A percentile compares a stretch with the other conserved stretches of the same genome.
Conservation (phyloP, 2,329 filamentous ascomycete species). For the Stemphylium vesicarium region DNA sequence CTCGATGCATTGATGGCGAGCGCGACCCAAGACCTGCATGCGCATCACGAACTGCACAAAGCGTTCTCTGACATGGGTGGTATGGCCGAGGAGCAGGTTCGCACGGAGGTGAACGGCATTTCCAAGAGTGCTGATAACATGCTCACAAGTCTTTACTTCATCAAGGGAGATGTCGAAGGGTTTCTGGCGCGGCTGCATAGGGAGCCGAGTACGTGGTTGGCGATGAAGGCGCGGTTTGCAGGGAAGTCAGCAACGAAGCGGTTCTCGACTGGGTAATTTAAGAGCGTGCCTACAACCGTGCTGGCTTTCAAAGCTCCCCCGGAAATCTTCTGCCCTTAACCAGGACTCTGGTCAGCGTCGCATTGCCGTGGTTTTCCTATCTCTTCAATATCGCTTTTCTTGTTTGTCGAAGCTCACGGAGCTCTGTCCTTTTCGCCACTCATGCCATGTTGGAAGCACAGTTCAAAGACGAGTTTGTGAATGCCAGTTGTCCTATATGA, state of each 20-base stretch:
- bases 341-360: too few relatives aligned
- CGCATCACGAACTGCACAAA: slow-evolving; percentile 9
- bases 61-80: slow-evolving; percentile 5
- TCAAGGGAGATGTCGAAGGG: slow-evolving; percentile 10
- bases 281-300: neutral
- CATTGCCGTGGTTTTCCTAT: too few relatives aligned
- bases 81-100: slow-evolving; percentile 12
- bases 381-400: too few relatives aligned
- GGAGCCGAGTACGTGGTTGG: slow-evolving; percentile 10
- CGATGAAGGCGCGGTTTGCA: slow-evolving; percentile 11
- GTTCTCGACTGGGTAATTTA: neutral
- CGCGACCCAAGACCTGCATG: slow-evolving; percentile 13
- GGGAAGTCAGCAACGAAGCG: neutral
- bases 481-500: too few relatives aligned
- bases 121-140: slow-evolving; percentile 11
- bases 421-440: too few relatives aligned
- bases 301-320: neutral
- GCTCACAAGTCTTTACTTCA: slow-evolving; percentile 8
- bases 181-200: slow-evolving; percentile 12
- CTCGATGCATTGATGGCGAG: slow-evolving; percentile 8
- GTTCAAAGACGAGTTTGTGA: too few relatives aligned
- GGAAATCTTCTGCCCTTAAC: too few relatives aligned
- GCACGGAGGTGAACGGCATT: slow-evolving; percentile 14
- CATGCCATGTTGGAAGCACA: too few relatives aligned
- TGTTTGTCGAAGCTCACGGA: too few relatives aligned